Evolutionary conservation across 2,329 filamentous ascomycete genomes (phyloP), one percentile per base, ranked within the genome.

Genomic region (Trichoderma asperellum): DNA sequence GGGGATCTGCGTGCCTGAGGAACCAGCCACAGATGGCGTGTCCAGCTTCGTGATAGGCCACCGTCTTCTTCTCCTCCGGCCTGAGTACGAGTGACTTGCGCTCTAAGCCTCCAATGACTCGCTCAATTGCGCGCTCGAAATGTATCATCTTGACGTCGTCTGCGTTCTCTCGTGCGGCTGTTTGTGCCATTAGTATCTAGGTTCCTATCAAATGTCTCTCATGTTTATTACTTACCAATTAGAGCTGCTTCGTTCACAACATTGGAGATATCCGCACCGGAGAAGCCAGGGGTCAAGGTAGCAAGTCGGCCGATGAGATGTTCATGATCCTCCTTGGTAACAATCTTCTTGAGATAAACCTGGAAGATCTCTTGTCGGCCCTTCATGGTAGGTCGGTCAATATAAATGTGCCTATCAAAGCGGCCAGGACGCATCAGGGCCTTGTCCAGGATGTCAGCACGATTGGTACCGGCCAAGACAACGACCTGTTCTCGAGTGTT

Each of bases 21-120:
- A 91, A 99, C 96, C 96, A 99, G 70, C 96, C 96, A 79, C 96
- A 99, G 79, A 99, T 97, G 73, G 96, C 96, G 80, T 99, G 96
- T 70, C 96, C 96, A 40, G 96, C 96, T 84, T 99, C 96, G 82
- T 99, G 96, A 81, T 99, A 99, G 5, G 96, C 96, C 55, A 98
- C 96, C 16, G 93, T 96, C 78, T 88, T 92, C 88, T 98, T 98
- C 84, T 99, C 96, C 75, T 94, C 89, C 0, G 96, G 95, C 73
- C 91, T 93, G 67, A 99, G 89, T 43, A 99, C 95, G 53, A 98
- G 85, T 0, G 94, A 97, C 82, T 97, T 98, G 88, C 97, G 97
- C 84, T 99, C 96, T 8, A 99, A 87, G 76, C 96, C 96, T 77
- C 94, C 96, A 76, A 99, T 91, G 64, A 98, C 94, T 81, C 96